Base-by-base conservation (phyloP, 208 protist genomes). In the Acanthamoeba healyi region DNA sequence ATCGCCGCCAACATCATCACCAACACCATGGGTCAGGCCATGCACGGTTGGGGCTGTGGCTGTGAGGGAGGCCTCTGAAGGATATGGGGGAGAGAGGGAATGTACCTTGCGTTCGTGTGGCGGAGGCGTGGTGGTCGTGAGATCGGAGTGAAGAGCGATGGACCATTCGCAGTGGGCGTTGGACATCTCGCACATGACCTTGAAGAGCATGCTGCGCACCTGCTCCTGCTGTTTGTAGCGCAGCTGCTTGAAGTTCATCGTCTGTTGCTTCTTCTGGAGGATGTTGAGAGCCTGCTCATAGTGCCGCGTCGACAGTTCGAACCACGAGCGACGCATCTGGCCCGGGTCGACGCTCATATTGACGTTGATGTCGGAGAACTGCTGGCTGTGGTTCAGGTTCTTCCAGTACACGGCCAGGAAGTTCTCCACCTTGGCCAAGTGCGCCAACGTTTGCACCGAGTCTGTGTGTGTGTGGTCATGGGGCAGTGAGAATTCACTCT, bases 391-490 rank as follows among this genome's bases (percentile, higher is more conserved):
- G 49, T 89, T 89, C 17, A 89, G 81, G 24, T 63, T 89, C 54
- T 89, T 89, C 81, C 81, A 89, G 38, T 89, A 89, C 32, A 89
- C 81, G 5, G 44, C 87, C 58, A 92, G 24, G 24, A 44, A 92
- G 38, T 92, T 67, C 87, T 92, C 87, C 87, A 92, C 87, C 38
- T 77, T 92, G 40, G 42, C 87, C 34, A 92, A 49, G 46, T 92
- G 87, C 7, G 46, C 14, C 56, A 93, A 63, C 38, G 88, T 93
- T 34, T 93, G 56, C 4, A 93, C 88, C 2, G 44, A 67, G 63
- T 93, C 88, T 81, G 72, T 42, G 72, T n/a, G 42, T 81, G 70
- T 32, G 4, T 4, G 3, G n/a, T 65, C 7, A 22, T 22, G 56
- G n/a, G n/a, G n/a, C n/a, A n/a, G n/a, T n/a, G n/a, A n/a, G n/a